Base-by-base conservation (phyloP, 2,329 filamentous ascomycete species). In the Magnaporthales sp. region DNA sequence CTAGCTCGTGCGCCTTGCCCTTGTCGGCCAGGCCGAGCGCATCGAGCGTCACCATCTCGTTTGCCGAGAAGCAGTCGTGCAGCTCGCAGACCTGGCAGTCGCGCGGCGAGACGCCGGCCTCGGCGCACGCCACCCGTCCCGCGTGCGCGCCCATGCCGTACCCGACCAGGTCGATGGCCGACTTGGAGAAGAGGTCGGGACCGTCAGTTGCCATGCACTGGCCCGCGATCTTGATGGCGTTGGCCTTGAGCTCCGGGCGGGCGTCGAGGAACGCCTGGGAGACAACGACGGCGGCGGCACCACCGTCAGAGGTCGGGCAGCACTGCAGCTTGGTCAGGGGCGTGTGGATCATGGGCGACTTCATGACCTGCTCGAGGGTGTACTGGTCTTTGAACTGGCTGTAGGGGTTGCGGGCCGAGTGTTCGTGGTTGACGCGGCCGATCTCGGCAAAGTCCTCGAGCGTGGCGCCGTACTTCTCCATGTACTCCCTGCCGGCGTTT, bases 291-390 rank as follows among this genome's bases (percentile, higher is more conserved):
- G 91, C 92, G 0, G 95, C 93, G 0, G 93, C 94, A 62, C 89
- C 91, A 63, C 94, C 94, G 77, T 98, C 95, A 0, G 92, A 96
- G 0, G 94, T 98, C 1, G 95, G 94, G 79, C 94, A 97, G 85
- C 94, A 98, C 81, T 98, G 95, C n/a, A 98, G 88, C 80, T 97
- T 98, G 67, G 95, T 98, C 67, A 98, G 84, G 19, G 94, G 94
- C 70, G 87, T 87, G 79, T 92, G 88, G 77, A 98, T 91, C 84
- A 88, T 91, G 68, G 91, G 83, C 0, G 91, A 81, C 51, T 89
- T 82, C 75, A 92, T 78, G 75, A 98, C 84, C 78, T 98, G 89
- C 32, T 97, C 91, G 56, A 89, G 86, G 0, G 91, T 91, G 81
- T 98, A 98, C 75, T 94, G 91, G 74, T 96, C 87, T 74, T 90